These are phyloP conservation scores for Pascua guehoae DNA, from an alignment of 1,284 basidiomycete genomes.

Conservation along the genomic window DNA sequence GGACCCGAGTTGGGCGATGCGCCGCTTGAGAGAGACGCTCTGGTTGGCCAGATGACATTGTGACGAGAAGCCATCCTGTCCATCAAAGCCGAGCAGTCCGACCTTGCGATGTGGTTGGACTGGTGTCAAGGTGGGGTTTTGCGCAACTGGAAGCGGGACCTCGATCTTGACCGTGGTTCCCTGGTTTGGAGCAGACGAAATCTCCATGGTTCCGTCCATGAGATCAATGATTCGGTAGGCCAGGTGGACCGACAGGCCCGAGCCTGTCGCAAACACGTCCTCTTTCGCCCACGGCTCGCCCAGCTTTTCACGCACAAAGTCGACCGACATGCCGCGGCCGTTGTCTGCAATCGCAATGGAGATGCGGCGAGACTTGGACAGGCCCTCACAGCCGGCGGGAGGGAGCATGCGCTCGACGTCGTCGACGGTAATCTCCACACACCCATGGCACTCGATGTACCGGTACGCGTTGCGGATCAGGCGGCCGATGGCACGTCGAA, in stretches of 20 bases:
- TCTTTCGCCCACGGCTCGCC: conserved; percentile 42
- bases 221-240: conserved; percentile 45
- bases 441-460: conserved; percentile 42
- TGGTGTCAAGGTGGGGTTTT: background rate
- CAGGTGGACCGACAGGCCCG: conserved; percentile 41
- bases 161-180: conserved; percentile 42
- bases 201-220: conserved; percentile 45
- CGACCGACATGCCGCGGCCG: conserved; percentile 38
- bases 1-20: conserved; percentile 32
- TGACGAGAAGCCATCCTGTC: background rate
- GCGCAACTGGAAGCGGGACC: conserved; percentile 28
- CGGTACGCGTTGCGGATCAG: conserved; percentile 45
- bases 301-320: conserved; percentile 35
- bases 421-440: conserved; percentile 42
- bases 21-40: conserved; percentile 25
- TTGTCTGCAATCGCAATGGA: conserved; percentile 39
- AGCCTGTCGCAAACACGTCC: conserved; percentile 42
- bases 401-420: conserved; percentile 33
- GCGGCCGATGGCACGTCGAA: conserved; percentile 36
- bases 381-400: conserved; percentile 38
- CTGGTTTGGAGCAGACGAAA: conserved; percentile 36
- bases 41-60: conserved; percentile 14
- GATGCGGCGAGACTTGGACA: conserved; percentile 27
- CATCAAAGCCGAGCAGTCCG: conserved; percentile 33
- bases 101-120: conserved; percentile 20